Evolutionary conservation across 805 yeast genomes (phyloP), one percentile per base, ranked within the genome.

Genomic region (Metschnikowia borealis): DNA sequence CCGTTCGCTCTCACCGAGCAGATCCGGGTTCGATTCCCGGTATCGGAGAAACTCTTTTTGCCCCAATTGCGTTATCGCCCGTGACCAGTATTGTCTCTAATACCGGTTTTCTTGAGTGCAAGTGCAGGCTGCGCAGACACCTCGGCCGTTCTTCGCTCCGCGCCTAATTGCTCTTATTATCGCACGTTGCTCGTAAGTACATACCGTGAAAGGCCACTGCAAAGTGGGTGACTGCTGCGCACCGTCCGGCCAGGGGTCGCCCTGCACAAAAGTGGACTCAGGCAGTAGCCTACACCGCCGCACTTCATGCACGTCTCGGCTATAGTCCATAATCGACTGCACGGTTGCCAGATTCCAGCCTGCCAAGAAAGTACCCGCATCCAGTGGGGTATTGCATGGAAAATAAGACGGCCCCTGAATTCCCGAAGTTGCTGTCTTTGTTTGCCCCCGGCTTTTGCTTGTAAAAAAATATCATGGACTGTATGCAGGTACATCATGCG

Each of bases 1-100:
- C 58, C 43, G 55, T 47, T 44, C 60, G 60, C 60, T 56, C 57
- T 54, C 58, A 56, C 58, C 60, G 58, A 43, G 55, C 57, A 49
- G 55, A 54, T 46, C 60, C 47, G 60, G 58, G 60, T 55, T 56
- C 60, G 57, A 56, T 50, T 56, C 60, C 60, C 60, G 49, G 60
- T 49, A 47, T 51, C 58, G 58, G 58, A 56, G 58, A 31, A 20
- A 7, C n/a, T 38, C 23, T 33, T 39, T 52, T 51, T 52, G 45
- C 21, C 17, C 21, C 29, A 6, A 10, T 11, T 26, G 11, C 37
- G 18, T n/a, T n/a, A n/a, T 44, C 40, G 15, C 26, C 31, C 32
- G 29, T 26, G 29, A 26, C 29, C 29, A 26, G 11, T 1, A 26
- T 26, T 8, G 29, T 26, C 29, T 8, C 8, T 26, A 26, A 26